These are phyloP conservation scores for Xylariales sp. DNA, from an alignment of 2,329 filamentous ascomycete genomes.

Conservation along the genomic window DNA sequence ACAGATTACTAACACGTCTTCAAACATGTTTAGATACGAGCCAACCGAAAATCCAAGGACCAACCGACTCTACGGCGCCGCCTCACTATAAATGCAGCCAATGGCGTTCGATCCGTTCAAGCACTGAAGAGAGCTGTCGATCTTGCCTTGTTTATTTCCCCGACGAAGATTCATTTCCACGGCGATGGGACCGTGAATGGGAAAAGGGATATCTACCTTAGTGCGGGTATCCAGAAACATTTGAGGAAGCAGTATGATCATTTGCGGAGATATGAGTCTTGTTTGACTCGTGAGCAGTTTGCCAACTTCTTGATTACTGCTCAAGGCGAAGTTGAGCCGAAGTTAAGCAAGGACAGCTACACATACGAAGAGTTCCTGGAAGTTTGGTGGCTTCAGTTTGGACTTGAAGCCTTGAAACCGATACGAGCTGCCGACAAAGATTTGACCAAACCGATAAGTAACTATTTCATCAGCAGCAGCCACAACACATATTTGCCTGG, in stretches of 20 bases:
- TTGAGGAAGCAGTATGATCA: conserved; percentile 43
- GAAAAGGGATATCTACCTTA: conserved; percentile 35
- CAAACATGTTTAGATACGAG: conserved; percentile 1
- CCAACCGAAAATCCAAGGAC: conserved; percentile 3
- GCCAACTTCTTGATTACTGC: conserved; percentile 42
- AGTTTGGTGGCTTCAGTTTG: conserved; percentile 38
- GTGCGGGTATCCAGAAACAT: conserved; percentile 42
- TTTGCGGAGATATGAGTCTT: conserved; percentile 30
- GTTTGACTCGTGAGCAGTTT: conserved; percentile 35
- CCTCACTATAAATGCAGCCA: conserved; percentile 20
- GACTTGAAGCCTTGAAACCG: conserved; percentile 39
- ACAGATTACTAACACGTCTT: background rate
- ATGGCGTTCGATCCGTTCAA: conserved; percentile 23
- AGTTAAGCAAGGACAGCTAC: conserved; percentile 36
- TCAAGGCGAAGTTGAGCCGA: conserved; percentile 39
- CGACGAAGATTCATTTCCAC: conserved; percentile 22
- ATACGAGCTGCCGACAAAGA: conserved; percentile 45
- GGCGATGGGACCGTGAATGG: conserved; percentile 13
- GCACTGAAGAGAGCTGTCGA: conserved; percentile 25
- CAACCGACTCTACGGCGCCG: conserved; percentile 17
- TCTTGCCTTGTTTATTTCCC: conserved; percentile 22
- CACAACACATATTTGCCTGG: conserved; percentile 92
- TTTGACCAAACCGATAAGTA: conserved; percentile 65
- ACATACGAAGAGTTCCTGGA: conserved; percentile 45
- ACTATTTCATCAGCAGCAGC: conserved; percentile 92